Evolutionary conservation across 2,329 filamentous ascomycete genomes (phyloP).

Genomic region (Cladosporium sp.): DNA sequence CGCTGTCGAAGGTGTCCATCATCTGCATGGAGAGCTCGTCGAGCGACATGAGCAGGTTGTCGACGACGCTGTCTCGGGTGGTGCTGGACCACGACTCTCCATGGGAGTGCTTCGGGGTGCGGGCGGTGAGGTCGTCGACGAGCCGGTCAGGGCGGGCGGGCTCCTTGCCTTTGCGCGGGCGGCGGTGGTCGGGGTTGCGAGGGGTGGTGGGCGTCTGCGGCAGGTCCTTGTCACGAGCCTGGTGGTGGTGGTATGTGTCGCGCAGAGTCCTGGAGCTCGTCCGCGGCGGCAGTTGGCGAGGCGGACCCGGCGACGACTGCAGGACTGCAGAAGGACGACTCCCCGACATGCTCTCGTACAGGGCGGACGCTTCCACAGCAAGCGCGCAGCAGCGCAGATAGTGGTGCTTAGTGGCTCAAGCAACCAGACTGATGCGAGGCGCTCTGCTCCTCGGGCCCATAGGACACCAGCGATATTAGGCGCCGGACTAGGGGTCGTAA

Average conservation of each 20-base stretch:
- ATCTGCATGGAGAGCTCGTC: constrained; percentile 63
- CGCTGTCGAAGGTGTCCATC: constrained; percentile 10
- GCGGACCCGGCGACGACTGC: neutral
- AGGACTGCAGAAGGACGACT: constrained; percentile 6
- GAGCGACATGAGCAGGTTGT: constrained; percentile 91
- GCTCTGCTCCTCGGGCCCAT: neutral
- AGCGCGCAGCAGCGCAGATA: neutral
- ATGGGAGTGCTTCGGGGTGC: constrained; percentile 57
- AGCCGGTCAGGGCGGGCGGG: neutral
- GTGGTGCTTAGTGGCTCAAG: neutral
- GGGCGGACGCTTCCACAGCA: neutral
- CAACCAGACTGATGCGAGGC: too few species aligned
- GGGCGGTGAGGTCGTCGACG: neutral
- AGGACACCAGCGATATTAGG: constrained; percentile 5
- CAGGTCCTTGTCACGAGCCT: neutral
- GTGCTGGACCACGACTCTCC: constrained; percentile 78
- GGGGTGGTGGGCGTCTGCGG: constrained; percentile 2
- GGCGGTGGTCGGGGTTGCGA: neutral
- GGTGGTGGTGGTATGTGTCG: constrained; percentile 3
- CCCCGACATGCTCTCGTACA: neutral
- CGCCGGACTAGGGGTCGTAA: neutral
- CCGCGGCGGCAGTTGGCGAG: neutral
- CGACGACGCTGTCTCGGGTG: constrained; percentile 84
- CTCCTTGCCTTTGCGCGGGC: constrained; percentile 10
- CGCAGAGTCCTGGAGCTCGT: constrained; percentile 6